These are phyloP conservation scores for Fusarium longipes DNA, from an alignment of 2,329 filamentous ascomycete genomes.

Conservation along the genomic window DNA sequence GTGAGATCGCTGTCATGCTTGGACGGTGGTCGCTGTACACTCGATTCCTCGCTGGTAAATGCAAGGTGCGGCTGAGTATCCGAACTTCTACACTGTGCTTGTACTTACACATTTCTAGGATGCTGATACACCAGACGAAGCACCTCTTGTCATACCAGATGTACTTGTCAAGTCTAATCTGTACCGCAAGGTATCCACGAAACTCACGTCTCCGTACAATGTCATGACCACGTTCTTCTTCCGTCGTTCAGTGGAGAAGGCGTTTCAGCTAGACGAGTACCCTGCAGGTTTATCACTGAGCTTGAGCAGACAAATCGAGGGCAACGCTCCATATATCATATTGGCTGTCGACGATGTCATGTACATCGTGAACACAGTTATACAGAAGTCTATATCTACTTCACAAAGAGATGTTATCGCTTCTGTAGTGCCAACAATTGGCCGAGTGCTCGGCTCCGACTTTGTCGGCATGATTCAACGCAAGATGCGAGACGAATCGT, in stretches of 20 bases:
- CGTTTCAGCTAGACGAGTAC: conserved; percentile 94
- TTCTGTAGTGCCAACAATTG: conserved; percentile 81
- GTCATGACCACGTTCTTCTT: conserved; percentile 97
- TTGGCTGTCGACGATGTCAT: conserved; percentile 98
- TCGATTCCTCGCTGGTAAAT: conserved; percentile 88
- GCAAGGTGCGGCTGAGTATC: conserved; percentile 67
- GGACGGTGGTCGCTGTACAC: conserved; percentile 93
- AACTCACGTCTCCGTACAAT: conserved; percentile 85
- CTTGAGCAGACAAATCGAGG: conserved; percentile 75
- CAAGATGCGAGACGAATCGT: conserved; percentile 96
- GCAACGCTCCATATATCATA: conserved; percentile 89
- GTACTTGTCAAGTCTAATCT: conserved; percentile 84
- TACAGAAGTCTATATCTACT: conserved; percentile 87
- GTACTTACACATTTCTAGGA: conserved; percentile 56
- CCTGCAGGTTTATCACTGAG: conserved; percentile 83
- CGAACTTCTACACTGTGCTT: not conserved
- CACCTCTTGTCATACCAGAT: conserved; percentile 73
- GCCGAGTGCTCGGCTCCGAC: conserved; percentile 84
- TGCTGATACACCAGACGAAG: conserved; percentile 61
- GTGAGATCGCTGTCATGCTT: conserved; percentile 91
- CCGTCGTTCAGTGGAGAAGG: conserved; percentile 93
- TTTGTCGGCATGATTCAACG: conserved; percentile 98
- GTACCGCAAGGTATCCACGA: conserved; percentile 78
- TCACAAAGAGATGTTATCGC: conserved; percentile 82
- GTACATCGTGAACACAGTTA: conserved; percentile 96